Conservation (phyloP, 2,329 filamentous ascomycete genomes). For the Ophiostoma montium region DNA sequence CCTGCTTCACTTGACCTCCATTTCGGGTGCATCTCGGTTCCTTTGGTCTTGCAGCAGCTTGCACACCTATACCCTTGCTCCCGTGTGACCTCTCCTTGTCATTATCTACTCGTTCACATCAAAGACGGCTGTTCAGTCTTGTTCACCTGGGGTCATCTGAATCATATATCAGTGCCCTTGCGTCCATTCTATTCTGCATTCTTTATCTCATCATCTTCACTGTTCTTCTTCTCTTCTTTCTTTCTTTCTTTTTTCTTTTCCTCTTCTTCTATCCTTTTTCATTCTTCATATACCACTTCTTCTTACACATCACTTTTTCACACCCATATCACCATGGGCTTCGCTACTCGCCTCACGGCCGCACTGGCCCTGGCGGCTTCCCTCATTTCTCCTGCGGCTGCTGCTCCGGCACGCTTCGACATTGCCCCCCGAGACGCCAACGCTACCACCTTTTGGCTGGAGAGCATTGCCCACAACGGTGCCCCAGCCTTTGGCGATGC, state of each 20-base stretch:
- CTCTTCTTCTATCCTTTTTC: neutral
- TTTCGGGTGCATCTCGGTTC: slow-evolving; percentile 7
- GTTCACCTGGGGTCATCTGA: neutral
- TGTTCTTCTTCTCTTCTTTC: neutral
- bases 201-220: neutral
- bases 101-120: neutral
- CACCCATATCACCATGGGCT: slow-evolving; percentile 26
- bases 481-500: slow-evolving; percentile 44
- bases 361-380: slow-evolving; percentile 21
- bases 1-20: neutral
- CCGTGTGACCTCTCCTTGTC: neutral
- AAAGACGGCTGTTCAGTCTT: neutral
- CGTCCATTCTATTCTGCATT: neutral
- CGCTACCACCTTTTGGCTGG: slow-evolving; percentile 52
- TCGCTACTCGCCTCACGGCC: slow-evolving; percentile 28
- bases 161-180: neutral
- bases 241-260: neutral
- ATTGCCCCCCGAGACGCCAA: neutral
- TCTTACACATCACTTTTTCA: too few species aligned
- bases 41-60: neutral
- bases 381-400: slow-evolving; percentile 9
- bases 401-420: slow-evolving; percentile 2
- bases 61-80: too few species aligned
- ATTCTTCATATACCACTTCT: too few species aligned
- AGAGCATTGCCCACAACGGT: slow-evolving; percentile 55